Conservation (phyloP, 176 grass and related monocot species). For the Bonia amplexicaulis region DNA sequence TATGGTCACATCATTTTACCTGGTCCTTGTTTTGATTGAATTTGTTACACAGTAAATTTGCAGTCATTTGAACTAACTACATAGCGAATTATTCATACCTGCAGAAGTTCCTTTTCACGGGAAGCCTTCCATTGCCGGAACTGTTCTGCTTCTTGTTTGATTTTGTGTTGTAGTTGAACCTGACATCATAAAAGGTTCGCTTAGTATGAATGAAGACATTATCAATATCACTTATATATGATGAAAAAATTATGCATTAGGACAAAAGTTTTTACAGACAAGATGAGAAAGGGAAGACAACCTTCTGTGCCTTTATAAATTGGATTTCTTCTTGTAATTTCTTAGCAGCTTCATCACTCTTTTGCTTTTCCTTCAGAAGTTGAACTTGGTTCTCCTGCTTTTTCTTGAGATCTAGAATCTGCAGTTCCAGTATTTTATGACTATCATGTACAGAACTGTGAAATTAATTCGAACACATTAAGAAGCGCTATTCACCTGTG, state of each 20-base stretch:
- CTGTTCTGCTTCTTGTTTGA: conserved; percentile 97
- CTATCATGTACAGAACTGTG: background rate
- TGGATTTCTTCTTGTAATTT: conserved; percentile 99
- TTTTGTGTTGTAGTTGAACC: conserved; percentile 97
- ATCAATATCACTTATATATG: background rate
- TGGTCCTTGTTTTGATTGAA: conserved; percentile 8
- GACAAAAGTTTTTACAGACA: background rate
- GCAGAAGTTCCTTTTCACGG: conserved; percentile 95
- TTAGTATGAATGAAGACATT: background rate
- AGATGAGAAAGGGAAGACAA: conserved; percentile 21
- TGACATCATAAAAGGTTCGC: conserved; percentile 28
- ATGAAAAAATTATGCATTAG: conserved; percentile 4
- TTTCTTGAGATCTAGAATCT: conserved; percentile 97
- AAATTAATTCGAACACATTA: conserved; percentile 18
- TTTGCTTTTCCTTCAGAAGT: conserved; percentile 95
- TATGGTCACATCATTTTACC: background rate
- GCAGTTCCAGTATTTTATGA: conserved; percentile 15
- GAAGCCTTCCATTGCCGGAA: conserved; percentile 94
- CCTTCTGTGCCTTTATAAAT: conserved; percentile 95
- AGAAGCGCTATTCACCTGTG: conserved; percentile 54
- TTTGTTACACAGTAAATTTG: background rate
- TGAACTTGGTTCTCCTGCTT: conserved; percentile 98
- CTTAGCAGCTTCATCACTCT: conserved; percentile 95
- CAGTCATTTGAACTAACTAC: background rate
- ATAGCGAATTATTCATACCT: conserved; percentile 38